These are phyloP conservation scores for Dentipellis fragilis DNA, from an alignment of 768 basidiomycete genomes.

Conservation along the genomic window DNA sequence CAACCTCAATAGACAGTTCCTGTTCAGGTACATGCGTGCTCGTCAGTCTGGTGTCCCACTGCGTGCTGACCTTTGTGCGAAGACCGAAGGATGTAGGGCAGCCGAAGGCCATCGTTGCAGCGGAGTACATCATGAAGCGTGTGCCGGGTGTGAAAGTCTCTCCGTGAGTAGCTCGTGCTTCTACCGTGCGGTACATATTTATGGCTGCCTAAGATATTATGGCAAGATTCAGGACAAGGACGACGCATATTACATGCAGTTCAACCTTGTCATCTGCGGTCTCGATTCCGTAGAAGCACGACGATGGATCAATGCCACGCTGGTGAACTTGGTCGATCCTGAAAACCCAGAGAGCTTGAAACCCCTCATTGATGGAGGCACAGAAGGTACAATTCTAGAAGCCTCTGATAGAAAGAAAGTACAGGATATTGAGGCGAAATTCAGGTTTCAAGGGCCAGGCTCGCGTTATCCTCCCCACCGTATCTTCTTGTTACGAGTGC, in stretches of 20 bases:
- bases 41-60: neutral
- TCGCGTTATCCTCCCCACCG: conserved; percentile 88
- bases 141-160: conserved; percentile 96
- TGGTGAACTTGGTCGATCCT: conserved; percentile 90
- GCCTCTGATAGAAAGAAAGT: neutral
- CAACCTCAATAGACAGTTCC: conserved; percentile 95
- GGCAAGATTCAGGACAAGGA: conserved; percentile 98
- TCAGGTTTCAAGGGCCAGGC: conserved; percentile 98
- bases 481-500: conserved; percentile 97
- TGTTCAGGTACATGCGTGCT: conserved; percentile 65
- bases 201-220: conserved; percentile 53
- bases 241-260: conserved; percentile 91
- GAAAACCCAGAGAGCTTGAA: conserved; percentile 90
- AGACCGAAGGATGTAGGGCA: conserved; percentile 89
- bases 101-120: conserved; percentile 89
- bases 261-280: conserved; percentile 94
- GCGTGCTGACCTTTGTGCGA: conserved; percentile 6
- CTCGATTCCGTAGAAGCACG: conserved; percentile 96
- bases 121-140: conserved; percentile 93
- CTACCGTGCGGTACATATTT: neutral
- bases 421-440: neutral
- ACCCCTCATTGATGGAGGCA: conserved; percentile 96
- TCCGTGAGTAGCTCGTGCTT: conserved; percentile 48
- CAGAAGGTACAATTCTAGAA: conserved; percentile 61
- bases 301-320: conserved; percentile 97